A percentile compares a stretch with the other conserved stretches of the same genome.
phyloP scores from a whole-genome alignment of 768 basidiomycete species.

The Leccinum arenicola region DNA sequence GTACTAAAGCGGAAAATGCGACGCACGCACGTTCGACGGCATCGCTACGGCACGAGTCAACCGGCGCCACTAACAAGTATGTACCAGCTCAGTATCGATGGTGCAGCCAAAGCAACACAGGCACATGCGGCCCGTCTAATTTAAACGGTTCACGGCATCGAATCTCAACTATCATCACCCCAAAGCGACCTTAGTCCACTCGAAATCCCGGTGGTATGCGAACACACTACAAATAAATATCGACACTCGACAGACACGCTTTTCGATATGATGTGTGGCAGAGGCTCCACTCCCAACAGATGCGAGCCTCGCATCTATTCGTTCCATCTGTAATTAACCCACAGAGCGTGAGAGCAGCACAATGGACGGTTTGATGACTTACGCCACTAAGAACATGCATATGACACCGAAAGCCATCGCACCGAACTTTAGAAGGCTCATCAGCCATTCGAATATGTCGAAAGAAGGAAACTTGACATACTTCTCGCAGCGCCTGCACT shows the following conservation, averaged over 20 bases:
- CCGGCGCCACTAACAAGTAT: slow-evolving; percentile 1
- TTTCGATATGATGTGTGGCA: slow-evolving; percentile 1
- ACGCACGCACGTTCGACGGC: slow-evolving; percentile 39
- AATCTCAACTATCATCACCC: slow-evolving; percentile 10
- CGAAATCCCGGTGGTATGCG: not conserved
- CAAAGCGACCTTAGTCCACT: not conserved
- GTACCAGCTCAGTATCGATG: slow-evolving; percentile 7
- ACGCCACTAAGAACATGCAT: slow-evolving; percentile 93
- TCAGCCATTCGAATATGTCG: slow-evolving; percentile 19
- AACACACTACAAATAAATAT: slow-evolving; percentile 7
- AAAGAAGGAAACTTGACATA: slow-evolving; percentile 23
- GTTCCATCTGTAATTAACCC: slow-evolving; percentile 59
- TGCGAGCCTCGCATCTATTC: slow-evolving; percentile 46
- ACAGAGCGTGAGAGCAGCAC: slow-evolving; percentile 18
- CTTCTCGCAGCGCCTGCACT: slow-evolving; percentile 89
- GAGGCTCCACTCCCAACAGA: slow-evolving; percentile 5
- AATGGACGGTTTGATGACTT: slow-evolving; percentile 39
- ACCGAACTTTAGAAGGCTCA: slow-evolving; percentile 58
- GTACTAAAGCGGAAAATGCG: slow-evolving; percentile 25
- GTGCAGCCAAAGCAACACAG: slow-evolving; percentile 5
- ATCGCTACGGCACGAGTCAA: slow-evolving; percentile 21
- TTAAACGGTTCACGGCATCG: slow-evolving; percentile 30
- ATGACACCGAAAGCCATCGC: slow-evolving; percentile 89
- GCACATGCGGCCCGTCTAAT: slow-evolving; percentile 20
- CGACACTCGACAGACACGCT: not conserved